Evolutionary conservation across 306 rosid genomes (phyloP).

Genomic region (Myrica gale): DNA sequence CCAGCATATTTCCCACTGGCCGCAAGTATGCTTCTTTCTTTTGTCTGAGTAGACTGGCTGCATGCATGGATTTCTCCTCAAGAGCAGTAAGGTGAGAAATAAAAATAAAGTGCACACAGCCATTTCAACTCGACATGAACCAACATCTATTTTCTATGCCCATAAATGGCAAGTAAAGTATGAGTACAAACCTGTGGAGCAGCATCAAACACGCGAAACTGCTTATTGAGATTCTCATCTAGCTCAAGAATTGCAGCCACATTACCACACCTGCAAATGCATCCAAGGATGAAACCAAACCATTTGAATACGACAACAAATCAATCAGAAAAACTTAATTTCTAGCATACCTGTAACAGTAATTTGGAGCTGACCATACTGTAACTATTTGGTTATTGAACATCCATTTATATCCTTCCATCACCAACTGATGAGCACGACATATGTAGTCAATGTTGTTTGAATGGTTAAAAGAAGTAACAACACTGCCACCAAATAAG

Average conservation of each 20-base stretch:
- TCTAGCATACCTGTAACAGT: constrained; percentile 78
- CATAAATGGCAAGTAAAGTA: constrained; percentile 22
- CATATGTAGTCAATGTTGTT: constrained; percentile 94
- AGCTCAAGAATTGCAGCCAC: constrained; percentile 94
- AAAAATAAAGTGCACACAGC: background rate
- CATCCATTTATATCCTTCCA: constrained; percentile 99
- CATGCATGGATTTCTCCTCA: background rate
- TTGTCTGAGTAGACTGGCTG: too few relatives aligned
- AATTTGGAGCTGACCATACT: constrained; percentile 99
- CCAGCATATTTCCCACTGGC: background rate
- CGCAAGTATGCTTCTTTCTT: background rate
- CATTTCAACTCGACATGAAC: background rate
- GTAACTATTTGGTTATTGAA: constrained; percentile 96
- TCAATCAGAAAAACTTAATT: constrained; percentile 19
- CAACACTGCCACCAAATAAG: constrained; percentile 91
- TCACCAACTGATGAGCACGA: constrained; percentile 99
- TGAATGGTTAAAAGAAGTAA: constrained; percentile 81
- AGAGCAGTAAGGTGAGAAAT: background rate
- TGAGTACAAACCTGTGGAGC: constrained; percentile 85
- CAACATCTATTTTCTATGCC: background rate
- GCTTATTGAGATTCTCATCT: constrained; percentile 83
- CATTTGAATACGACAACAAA: constrained; percentile 17
- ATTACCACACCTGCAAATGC: constrained; percentile 81
- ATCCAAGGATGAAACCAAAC: constrained; percentile 25
- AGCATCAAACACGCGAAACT: constrained; percentile 91